These are phyloP conservation scores for Gastrolobium bilobum DNA, from an alignment of 306 rosid genomes.

Conservation along the genomic window DNA sequence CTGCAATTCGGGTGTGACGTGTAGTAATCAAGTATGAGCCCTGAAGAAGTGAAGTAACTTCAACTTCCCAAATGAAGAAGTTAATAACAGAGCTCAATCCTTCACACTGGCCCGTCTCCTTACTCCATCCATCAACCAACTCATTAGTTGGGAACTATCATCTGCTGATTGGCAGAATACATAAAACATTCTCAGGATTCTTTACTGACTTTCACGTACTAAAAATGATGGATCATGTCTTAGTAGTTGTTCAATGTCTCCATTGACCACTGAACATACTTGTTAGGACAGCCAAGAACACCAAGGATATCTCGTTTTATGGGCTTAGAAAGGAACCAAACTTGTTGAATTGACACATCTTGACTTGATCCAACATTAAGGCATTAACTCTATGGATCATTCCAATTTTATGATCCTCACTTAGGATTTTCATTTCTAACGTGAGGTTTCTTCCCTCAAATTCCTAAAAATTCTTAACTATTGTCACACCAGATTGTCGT, in stretches of 20 bases:
- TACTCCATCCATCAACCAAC: constrained; percentile 10
- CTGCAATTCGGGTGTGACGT: background rate
- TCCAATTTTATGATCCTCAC: background rate
- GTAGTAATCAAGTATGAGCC: constrained; percentile 8
- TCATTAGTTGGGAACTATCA: background rate
- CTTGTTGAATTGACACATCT: constrained; percentile 7
- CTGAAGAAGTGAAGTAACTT: background rate
- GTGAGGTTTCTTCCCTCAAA: background rate
- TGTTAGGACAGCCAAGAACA: constrained; percentile 10
- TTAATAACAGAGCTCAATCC: constrained; percentile 1
- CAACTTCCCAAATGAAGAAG: constrained; percentile 33
- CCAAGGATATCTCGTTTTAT: background rate
- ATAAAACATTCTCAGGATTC: background rate
- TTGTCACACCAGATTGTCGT: constrained; percentile 8
- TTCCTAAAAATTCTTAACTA: constrained; percentile 9
- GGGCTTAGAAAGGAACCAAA: constrained; percentile 17
- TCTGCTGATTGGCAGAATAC: constrained; percentile 2
- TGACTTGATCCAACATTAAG: background rate
- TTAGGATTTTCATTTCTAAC: constrained; percentile 1
- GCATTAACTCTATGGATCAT: constrained; percentile 16
- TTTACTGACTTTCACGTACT: background rate
- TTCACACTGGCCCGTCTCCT: constrained; percentile 21
- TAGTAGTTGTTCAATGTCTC: constrained; percentile 17
- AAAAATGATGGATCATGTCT: constrained; percentile 2
- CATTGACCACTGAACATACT: constrained; percentile 9